These are phyloP conservation scores for Xylaria cubensis DNA, from an alignment of 495 filamentous ascomycete genomes.

Conservation along the genomic window DNA sequence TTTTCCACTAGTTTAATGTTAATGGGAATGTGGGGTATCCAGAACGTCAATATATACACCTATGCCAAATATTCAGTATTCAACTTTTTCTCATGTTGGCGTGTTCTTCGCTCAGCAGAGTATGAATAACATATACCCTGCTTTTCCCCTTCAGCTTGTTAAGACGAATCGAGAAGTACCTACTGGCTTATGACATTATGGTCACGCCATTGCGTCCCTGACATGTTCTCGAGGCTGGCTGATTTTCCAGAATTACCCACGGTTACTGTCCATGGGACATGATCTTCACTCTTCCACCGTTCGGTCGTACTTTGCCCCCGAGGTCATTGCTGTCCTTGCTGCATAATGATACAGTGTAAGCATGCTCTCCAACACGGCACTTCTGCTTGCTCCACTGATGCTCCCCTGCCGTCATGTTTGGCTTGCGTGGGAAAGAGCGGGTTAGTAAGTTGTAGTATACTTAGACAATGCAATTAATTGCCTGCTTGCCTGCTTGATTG, in stretches of 20 bases:
- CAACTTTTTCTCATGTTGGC: not conserved
- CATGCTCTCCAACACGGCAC: conserved; percentile 27
- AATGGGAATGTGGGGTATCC: conserved; percentile 5
- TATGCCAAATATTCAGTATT: conserved; percentile 1
- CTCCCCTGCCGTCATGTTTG: not conserved
- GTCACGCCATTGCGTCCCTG: not conserved
- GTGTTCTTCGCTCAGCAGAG: not conserved
- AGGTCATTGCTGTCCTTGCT: conserved; percentile 4
- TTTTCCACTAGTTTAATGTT: not conserved
- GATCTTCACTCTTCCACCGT: not conserved
- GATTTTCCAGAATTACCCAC: not conserved
- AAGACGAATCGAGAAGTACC: not conserved
- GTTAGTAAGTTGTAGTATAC: not conserved
- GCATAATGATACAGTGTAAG: conserved; percentile 5
- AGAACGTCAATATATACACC: conserved; percentile 11
- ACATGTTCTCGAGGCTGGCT: not conserved
- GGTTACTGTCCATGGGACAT: not conserved
- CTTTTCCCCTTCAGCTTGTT: not conserved
- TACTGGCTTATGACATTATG: not conserved
- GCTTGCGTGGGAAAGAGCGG: conserved; percentile 2
- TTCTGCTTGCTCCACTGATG: conserved; percentile 20
- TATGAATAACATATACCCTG: not conserved
- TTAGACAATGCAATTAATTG: not conserved
- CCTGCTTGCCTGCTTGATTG: not conserved
- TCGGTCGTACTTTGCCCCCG: conserved; percentile 14